phyloP scores from a whole-genome alignment of 192 early-diverging fungal species.

The Gaertneriomyces sp. region DNA sequence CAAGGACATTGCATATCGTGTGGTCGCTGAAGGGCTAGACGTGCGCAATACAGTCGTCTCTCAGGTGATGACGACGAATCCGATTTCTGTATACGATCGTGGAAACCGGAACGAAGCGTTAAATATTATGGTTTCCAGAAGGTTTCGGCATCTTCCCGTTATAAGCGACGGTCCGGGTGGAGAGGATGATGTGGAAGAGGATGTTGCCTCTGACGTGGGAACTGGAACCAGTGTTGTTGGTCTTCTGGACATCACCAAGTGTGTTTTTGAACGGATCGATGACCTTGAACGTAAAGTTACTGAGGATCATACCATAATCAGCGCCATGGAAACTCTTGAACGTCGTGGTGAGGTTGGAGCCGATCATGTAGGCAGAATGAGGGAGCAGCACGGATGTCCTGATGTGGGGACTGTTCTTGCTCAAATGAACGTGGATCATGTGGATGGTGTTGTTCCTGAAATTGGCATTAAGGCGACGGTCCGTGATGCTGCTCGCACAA shows the following conservation, averaged over 20 bases:
- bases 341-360: slow-evolving; percentile 39
- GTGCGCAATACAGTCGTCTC: slow-evolving; percentile 57
- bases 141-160: slow-evolving; percentile 53
- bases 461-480: slow-evolving; percentile 39
- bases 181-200: slow-evolving; percentile 27
- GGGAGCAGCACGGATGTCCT: slow-evolving; percentile 78
- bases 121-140: slow-evolving; percentile 45
- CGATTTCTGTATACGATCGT: slow-evolving; percentile 76
- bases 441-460: slow-evolving; percentile 31
- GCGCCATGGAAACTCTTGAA: slow-evolving; percentile 54
- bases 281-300: slow-evolving; percentile 51
- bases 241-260: slow-evolving; percentile 54
- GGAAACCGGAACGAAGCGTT: slow-evolving; percentile 49
- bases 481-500: slow-evolving; percentile 41
- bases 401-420: slow-evolving; percentile 77
- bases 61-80: slow-evolving; percentile 86
- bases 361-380: slow-evolving; percentile 38
- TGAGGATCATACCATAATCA: slow-evolving; percentile 54
- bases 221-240: slow-evolving; percentile 43
- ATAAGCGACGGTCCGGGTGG: slow-evolving; percentile 31
- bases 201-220: slow-evolving; percentile 14
- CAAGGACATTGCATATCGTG: slow-evolving; percentile 95
- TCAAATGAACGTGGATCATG: slow-evolving; percentile 30
- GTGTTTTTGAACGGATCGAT: slow-evolving; percentile 53
- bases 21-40: slow-evolving; percentile 76